Evolutionary conservation across 1,284 basidiomycete species (phyloP).

Genomic region (Kalmanozyma brasiliensis): DNA sequence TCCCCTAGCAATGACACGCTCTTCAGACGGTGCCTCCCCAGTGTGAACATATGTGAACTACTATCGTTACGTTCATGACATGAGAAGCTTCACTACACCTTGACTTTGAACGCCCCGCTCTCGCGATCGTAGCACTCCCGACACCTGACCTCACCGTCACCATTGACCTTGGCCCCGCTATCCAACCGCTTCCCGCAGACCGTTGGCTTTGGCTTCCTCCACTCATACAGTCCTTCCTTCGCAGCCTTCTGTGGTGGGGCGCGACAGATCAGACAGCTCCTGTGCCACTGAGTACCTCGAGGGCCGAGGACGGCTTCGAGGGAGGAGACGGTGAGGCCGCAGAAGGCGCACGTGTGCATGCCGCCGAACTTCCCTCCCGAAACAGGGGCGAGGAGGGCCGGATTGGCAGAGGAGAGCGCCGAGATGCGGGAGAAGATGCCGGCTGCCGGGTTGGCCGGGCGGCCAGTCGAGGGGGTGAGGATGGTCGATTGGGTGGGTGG

Average conservation of each 20-base stretch:
- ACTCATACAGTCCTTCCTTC: background rate
- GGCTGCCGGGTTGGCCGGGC: slow-evolving; percentile 41
- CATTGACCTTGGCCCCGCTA: slow-evolving; percentile 52
- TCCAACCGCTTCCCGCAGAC: slow-evolving; percentile 53
- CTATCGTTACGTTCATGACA: no score
- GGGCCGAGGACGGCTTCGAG: slow-evolving; percentile 56
- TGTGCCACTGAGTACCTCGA: slow-evolving; percentile 51
- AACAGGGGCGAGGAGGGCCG: background rate
- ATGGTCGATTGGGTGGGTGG: slow-evolving; percentile 46
- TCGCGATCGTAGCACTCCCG: slow-evolving; percentile 52
- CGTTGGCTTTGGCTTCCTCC: background rate
- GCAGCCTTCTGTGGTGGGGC: background rate
- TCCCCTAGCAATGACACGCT: no score
- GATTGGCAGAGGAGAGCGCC: slow-evolving; percentile 15
- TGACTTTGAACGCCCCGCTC: slow-evolving; percentile 13
- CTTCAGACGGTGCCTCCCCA: no score
- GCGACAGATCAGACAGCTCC: slow-evolving; percentile 47
- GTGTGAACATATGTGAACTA: no score
- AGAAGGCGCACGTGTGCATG: slow-evolving; percentile 49
- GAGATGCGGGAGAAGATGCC: slow-evolving; percentile 40
- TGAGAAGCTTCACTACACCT: no score
- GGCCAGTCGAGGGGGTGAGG: background rate
- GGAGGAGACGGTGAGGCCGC: slow-evolving; percentile 39
- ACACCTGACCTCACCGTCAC: slow-evolving; percentile 51
- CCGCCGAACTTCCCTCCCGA: slow-evolving; percentile 27